Conservation (phyloP, 164 flowering plant genomes). For the Hamamelis virginiana region DNA sequence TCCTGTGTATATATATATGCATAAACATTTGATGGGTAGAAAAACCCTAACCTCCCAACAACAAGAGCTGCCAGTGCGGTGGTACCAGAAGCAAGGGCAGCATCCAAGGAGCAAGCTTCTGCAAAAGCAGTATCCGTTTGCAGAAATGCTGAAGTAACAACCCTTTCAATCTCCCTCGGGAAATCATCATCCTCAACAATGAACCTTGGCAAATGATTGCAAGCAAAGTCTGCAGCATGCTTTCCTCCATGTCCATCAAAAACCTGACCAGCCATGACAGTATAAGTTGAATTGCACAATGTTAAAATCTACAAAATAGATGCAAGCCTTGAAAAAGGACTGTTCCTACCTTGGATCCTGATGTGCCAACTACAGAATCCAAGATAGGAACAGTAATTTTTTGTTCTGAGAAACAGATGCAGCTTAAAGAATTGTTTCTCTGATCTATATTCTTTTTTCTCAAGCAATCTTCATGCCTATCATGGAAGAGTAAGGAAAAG, state of each 20-base stretch:
- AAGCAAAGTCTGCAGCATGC: conserved; percentile 94
- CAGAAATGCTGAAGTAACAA: conserved; percentile 73
- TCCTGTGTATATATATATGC: too few relatives aligned
- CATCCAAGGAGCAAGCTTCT: conserved; percentile 72
- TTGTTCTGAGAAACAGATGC: too few relatives aligned
- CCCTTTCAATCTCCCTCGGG: conserved; percentile 74
- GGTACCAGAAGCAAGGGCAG: conserved; percentile 89
- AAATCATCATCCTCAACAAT: conserved; percentile 75
- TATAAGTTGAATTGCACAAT: neutral
- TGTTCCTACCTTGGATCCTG: neutral
- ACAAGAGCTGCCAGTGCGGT: conserved; percentile 92
- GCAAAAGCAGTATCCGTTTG: conserved; percentile 91
- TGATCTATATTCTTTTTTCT: too few relatives aligned
- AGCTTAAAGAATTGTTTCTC: too few relatives aligned
- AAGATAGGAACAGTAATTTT: neutral
- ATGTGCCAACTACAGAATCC: neutral
- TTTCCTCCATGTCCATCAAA: conserved; percentile 99
- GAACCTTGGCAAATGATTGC: conserved; percentile 70
- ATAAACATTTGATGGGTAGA: neutral
- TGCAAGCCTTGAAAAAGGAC: neutral
- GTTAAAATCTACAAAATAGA: neutral
- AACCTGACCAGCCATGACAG: conserved; percentile 39
- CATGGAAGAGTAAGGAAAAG: too few relatives aligned
- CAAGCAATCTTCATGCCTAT: too few relatives aligned
- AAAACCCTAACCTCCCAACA: conserved; percentile 65